Conservation (phyloP, 148 eudicot genomes). For the Pharnaceum exiguum region DNA sequence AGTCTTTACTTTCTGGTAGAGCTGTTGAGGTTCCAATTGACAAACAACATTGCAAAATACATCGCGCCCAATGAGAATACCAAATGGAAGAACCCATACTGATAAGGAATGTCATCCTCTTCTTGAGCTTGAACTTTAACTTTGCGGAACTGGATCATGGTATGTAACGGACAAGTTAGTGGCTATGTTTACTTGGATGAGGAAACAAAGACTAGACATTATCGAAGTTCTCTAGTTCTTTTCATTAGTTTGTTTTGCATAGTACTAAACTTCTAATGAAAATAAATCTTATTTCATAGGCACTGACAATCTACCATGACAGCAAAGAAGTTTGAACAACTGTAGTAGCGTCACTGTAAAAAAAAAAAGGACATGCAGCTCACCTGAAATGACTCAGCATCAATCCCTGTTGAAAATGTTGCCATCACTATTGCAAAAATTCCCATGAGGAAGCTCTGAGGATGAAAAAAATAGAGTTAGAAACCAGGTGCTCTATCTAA, state of each 20-base stretch:
- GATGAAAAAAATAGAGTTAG: conserved; percentile 3
- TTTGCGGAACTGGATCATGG: conserved; percentile 56
- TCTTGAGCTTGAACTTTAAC: conserved; percentile 39
- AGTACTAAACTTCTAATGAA: too few species aligned
- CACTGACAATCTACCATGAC: too few species aligned
- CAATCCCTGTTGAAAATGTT: conserved; percentile 95
- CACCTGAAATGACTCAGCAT: conserved; percentile 94
- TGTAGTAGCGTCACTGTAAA: neutral
- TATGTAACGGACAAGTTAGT: neutral
- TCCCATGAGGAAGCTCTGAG: conserved; percentile 83
- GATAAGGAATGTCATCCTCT: conserved; percentile 79
- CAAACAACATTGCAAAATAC: conserved; percentile 95
- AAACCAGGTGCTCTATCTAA: neutral
- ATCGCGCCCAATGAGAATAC: conserved; percentile 89
- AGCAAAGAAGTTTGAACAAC: neutral
- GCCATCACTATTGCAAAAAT: conserved; percentile 84
- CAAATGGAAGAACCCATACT: conserved; percentile 88
- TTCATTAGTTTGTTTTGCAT: neutral
- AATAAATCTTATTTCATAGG: too few species aligned
- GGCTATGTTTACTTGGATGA: neutral
- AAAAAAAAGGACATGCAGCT: neutral
- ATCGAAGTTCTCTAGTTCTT: neutral
- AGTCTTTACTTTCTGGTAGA: conserved; percentile 61
- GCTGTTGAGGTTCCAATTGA: conserved; percentile 81
- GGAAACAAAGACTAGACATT: neutral